Conservation (phyloP, 805 yeast genomes). For the Starmerella tilneyi region DNA sequence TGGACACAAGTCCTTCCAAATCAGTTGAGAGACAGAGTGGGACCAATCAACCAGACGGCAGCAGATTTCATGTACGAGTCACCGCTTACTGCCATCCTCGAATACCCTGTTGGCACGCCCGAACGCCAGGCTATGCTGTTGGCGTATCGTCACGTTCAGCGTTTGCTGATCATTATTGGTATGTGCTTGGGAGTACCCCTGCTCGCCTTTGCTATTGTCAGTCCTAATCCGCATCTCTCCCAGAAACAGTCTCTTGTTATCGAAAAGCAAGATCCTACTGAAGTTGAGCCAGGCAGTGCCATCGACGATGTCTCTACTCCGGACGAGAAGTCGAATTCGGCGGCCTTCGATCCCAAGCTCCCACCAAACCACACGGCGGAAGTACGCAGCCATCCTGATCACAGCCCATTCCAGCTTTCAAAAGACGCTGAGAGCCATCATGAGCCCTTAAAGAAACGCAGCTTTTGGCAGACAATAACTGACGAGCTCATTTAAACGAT, state of each 20-base stretch:
- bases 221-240: conserved; percentile 44
- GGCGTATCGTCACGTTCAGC: conserved; percentile 52
- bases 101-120: conserved; percentile 53
- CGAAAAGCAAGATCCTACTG: conserved; percentile 15
- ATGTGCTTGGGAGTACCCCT: conserved; percentile 45
- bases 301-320: too few species aligned
- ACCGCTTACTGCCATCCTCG: conserved; percentile 43
- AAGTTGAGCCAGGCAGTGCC: not conserved
- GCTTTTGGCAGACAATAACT: not conserved
- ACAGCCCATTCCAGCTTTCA: not conserved
- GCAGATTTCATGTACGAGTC: conserved; percentile 41
- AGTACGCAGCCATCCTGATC: not conserved
- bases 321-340: not conserved
- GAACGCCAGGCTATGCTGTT: conserved; percentile 47
- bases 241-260: conserved; percentile 24
- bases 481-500: conserved; percentile 4
- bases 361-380: not conserved
- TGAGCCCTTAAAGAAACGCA: not conserved
- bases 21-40: conserved; percentile 34
- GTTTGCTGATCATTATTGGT: conserved; percentile 47
- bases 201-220: conserved; percentile 38
- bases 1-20: conserved; percentile 54
- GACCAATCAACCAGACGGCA: conserved; percentile 31
- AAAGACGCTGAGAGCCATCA: not conserved
- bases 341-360: not conserved